Conservation (phyloP, 352 stramenopile species). For the Peronosclerospora sorghi region DNA sequence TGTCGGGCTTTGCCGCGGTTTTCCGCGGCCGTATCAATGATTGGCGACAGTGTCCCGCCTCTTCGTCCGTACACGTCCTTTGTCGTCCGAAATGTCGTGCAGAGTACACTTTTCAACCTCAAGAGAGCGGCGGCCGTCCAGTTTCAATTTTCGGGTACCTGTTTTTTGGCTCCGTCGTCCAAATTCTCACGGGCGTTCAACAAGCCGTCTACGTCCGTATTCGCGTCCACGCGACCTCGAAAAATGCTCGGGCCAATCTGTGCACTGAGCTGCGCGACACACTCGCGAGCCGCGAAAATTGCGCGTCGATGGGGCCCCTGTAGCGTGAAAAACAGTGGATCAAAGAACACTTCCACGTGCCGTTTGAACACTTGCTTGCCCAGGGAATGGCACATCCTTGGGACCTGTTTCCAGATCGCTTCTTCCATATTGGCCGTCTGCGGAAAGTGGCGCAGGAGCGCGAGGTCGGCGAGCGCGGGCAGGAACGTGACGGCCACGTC, state of each 20-base stretch:
- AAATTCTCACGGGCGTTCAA: too few species aligned
- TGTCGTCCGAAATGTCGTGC: too few species aligned
- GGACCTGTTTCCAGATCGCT: conserved; percentile 79
- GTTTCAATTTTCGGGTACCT: too few species aligned
- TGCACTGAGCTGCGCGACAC: conserved; percentile 58
- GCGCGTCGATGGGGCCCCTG: conserved; percentile 60
- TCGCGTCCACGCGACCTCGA: conserved; percentile 59
- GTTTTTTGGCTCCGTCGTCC: too few species aligned
- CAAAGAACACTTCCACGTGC: conserved; percentile 77
- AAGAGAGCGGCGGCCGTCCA: too few species aligned
- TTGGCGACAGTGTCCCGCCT: too few species aligned
- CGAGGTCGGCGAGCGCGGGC: conserved; percentile 49
- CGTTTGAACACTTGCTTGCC: conserved; percentile 81
- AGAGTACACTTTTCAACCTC: too few species aligned
- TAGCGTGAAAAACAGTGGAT: conserved; percentile 70
- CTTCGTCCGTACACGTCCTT: too few species aligned
- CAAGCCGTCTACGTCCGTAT: too few species aligned
- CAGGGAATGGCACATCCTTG: conserved; percentile 53
- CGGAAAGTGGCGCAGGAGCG: conserved; percentile 66
- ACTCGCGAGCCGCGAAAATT: conserved; percentile 61
- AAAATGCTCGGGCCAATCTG: conserved; percentile 82
- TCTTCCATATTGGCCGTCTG: conserved; percentile 67
- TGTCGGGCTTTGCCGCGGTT: too few species aligned
- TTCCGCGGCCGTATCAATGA: too few species aligned
- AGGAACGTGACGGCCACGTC: conserved; percentile 41